Base-by-base conservation (phyloP, 1,139 yeast species). In the Meyerozyma elateridarum region DNA sequence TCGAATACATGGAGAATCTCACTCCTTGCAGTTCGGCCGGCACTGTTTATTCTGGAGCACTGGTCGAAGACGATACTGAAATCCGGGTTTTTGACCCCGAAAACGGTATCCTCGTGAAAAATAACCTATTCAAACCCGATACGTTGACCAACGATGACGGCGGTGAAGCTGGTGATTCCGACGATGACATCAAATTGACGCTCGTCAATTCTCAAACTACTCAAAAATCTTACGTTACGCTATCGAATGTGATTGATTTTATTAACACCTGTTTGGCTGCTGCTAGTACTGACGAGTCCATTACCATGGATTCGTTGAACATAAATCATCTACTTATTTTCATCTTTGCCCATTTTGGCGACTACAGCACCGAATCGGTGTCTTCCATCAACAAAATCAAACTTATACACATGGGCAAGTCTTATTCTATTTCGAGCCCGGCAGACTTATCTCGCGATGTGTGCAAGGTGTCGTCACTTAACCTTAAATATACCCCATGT, bases 291-390 rank as follows among this genome's bases (percentile, higher is more conserved):
- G 27, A 18, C 12, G 12, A 11, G n/a, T 15, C n/a, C 27, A 12
- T 24, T n/a, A 24, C 27, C 27, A 24, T 13, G 18, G 27, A 24
- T 15, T 8, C 27, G 8, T 13, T 52, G 12, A 41, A 56, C 1
- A 29, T 47, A 7, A 36, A 40, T 28, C 59, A 55, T 32, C 36
- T 55, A 6, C 37, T 54, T 15, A 34, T 54, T 4, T 55, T 43
- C 30, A 34, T 54, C 17, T 38, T 39, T 15, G 15, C 40, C 8
- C 27, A 39, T 15, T 30, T 13, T 11, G 34, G 26, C 16, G 13
- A 33, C 6, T 38, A 33, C 13, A 37, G 37, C 4, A 25, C 34
- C 4, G 38, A 34, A n/a, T 24, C 30, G 24, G 34, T 33, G n/a
- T 30, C 32, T 4, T 30, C 36, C 5, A 33, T 51, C 20, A 39